Conservation (phyloP, 768 basidiomycete species). For the Favolaschia claudopus region DNA sequence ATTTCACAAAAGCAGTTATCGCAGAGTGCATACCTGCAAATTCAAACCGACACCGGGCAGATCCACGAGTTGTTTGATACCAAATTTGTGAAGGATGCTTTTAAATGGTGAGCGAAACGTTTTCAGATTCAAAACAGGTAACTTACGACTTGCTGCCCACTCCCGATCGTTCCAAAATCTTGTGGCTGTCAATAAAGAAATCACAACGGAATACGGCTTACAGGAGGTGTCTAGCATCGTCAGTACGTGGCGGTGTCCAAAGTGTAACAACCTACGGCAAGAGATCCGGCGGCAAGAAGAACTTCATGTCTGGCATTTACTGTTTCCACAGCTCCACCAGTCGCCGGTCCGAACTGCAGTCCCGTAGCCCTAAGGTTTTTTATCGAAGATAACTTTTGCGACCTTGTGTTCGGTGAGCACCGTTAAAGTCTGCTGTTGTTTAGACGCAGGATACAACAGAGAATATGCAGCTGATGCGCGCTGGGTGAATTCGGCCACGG, state of each 20-base stretch:
- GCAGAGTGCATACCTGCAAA: constrained; percentile 26
- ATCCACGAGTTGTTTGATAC: constrained; percentile 42
- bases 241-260: neutral
- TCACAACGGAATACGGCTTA: neutral
- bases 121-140: neutral
- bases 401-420: constrained; percentile 20
- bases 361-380: constrained; percentile 16
- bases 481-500: constrained; percentile 13
- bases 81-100: constrained; percentile 20
- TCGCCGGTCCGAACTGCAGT: constrained; percentile 14
- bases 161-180: constrained; percentile 25
- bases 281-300: constrained; percentile 22
- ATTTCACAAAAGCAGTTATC: neutral
- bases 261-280: constrained; percentile 5
- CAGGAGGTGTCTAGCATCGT: constrained; percentile 14
- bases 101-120: neutral
- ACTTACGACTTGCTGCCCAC: constrained; percentile 17
- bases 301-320: constrained; percentile 19
- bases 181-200: neutral
- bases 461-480: constrained; percentile 23
- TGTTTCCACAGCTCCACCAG: neutral
- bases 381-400: constrained; percentile 17
- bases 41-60: constrained; percentile 53
- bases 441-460: constrained; percentile 13
- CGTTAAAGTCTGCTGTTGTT: constrained; percentile 16